Evolutionary conservation across 1,284 basidiomycete species (phyloP).

Genomic region (Stereum hirsutum): DNA sequence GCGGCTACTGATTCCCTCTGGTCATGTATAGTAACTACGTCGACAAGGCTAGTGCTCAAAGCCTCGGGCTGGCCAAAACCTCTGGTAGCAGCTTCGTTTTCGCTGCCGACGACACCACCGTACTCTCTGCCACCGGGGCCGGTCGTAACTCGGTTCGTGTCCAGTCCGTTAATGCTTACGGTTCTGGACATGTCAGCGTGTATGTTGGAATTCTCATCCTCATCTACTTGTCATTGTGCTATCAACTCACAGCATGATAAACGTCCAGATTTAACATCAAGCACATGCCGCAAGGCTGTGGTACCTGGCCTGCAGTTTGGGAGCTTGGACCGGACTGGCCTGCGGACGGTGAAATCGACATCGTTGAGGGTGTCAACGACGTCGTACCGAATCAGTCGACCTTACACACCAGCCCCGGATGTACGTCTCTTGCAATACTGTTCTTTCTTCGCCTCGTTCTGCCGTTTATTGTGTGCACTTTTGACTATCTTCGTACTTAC

Average conservation of each 20-base stretch:
- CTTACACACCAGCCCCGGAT: slow-evolving; percentile 49
- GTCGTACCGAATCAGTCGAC: slow-evolving; percentile 45
- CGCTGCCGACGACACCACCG: slow-evolving; percentile 40
- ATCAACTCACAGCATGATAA: neutral
- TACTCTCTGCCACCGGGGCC: slow-evolving; percentile 33
- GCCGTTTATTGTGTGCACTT: no score
- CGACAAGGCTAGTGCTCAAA: slow-evolving; percentile 18
- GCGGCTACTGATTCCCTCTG: no score
- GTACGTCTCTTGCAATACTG: no score
- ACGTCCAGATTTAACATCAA: slow-evolving; percentile 38
- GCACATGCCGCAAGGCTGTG: slow-evolving; percentile 57
- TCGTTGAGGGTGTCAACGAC: slow-evolving; percentile 62
- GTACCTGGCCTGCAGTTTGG: slow-evolving; percentile 32
- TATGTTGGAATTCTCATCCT: slow-evolving; percentile 20
- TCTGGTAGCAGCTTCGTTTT: slow-evolving; percentile 22
- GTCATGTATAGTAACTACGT: slow-evolving; percentile 30
- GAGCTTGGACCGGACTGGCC: slow-evolving; percentile 26
- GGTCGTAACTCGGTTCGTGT: slow-evolving; percentile 56
- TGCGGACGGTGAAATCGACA: slow-evolving; percentile 55
- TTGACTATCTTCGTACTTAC: no score
- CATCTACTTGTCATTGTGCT: neutral
- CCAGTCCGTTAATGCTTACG: slow-evolving; percentile 39
- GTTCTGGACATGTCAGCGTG: slow-evolving; percentile 48
- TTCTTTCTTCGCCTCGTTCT: neutral
- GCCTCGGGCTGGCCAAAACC: slow-evolving; percentile 21